Percentiles rank a stretch among this genome's conserved stretches.
phyloP scores from a whole-genome alignment of 1,284 basidiomycete species.

The Cryptococcus hybrid region DNA sequence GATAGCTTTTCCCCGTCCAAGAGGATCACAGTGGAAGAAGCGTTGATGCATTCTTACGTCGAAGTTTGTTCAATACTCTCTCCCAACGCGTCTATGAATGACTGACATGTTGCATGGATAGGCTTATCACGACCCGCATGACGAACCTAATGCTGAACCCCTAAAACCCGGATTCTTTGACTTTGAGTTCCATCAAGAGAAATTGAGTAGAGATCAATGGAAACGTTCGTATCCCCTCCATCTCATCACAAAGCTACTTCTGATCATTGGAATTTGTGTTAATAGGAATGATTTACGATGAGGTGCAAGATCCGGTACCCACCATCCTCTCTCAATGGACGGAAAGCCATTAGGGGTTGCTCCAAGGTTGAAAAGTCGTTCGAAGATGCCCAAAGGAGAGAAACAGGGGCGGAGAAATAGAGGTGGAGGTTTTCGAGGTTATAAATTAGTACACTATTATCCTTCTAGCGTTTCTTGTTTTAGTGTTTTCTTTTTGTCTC shows the following conservation, averaged over 20 bases:
- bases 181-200: constrained; percentile 62
- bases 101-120: constrained; percentile 37
- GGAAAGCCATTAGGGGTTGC: constrained; percentile 25
- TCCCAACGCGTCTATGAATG: not conserved
- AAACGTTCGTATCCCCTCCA: constrained; percentile 45
- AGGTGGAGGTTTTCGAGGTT: no score
- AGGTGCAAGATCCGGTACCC: no score
- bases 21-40: constrained; percentile 86
- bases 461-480: no score
- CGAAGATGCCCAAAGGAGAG: no score
- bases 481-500: no score
- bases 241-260: no score
- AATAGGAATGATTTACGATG: no score
- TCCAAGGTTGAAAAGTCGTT: constrained; percentile 25
- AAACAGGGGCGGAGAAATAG: no score
- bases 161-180: constrained; percentile 86
- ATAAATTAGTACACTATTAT: no score
- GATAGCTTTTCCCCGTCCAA: constrained; percentile 70
- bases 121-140: constrained; percentile 85
- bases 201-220: constrained; percentile 53
- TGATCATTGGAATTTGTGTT: no score
- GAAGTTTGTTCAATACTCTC: constrained; percentile 55
- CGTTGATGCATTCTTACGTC: constrained; percentile 88
- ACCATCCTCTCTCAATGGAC: no score
- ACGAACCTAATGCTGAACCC: constrained; percentile 77